Percentiles rank a stretch among this genome's conserved stretches.
Conservation (phyloP, 208 protist species). For the Tetramitus jugosus region DNA sequence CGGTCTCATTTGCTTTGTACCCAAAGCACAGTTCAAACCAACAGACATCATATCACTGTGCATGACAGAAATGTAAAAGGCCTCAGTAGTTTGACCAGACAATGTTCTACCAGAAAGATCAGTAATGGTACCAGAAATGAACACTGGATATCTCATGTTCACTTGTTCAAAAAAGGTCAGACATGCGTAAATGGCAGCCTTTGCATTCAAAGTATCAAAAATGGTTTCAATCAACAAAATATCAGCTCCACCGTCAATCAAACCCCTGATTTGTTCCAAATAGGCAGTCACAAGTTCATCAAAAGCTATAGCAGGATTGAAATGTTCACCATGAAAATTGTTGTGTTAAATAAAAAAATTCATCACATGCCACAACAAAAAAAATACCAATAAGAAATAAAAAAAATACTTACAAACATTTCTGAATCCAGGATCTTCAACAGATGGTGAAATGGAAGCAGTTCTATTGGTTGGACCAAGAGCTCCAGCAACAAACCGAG, state of each 20-base stretch:
- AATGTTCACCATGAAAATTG: slow-evolving; percentile 25
- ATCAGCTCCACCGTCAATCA: slow-evolving; percentile 84
- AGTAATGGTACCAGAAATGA: slow-evolving; percentile 83
- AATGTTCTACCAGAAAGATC: slow-evolving; percentile 83
- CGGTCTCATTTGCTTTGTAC: slow-evolving; percentile 54
- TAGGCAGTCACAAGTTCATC: slow-evolving; percentile 83
- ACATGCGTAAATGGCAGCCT: slow-evolving; percentile 83
- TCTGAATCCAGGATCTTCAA: slow-evolving; percentile 78
- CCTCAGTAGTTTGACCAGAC: slow-evolving; percentile 90
- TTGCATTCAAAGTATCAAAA: slow-evolving; percentile 74
- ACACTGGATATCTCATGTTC: slow-evolving; percentile 38
- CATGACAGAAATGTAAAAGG: slow-evolving; percentile 74
- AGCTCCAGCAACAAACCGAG: slow-evolving; percentile 80
- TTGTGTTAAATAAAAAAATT: slow-evolving; percentile 8
- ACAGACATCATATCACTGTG: slow-evolving; percentile 74
- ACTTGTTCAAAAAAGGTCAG: slow-evolving; percentile 69
- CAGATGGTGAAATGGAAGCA: slow-evolving; percentile 80
- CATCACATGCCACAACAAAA: slow-evolving; percentile 2
- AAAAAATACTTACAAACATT: slow-evolving; percentile 48
- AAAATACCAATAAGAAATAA: no score
- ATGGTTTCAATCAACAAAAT: slow-evolving; percentile 91
- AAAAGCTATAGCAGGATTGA: slow-evolving; percentile 52
- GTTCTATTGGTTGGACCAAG: slow-evolving; percentile 88
- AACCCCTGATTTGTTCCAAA: slow-evolving; percentile 69
- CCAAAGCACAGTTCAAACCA: slow-evolving; percentile 84